Conservation (phyloP, 2,329 filamentous ascomycete genomes). For the Aspergillus jensenii region DNA sequence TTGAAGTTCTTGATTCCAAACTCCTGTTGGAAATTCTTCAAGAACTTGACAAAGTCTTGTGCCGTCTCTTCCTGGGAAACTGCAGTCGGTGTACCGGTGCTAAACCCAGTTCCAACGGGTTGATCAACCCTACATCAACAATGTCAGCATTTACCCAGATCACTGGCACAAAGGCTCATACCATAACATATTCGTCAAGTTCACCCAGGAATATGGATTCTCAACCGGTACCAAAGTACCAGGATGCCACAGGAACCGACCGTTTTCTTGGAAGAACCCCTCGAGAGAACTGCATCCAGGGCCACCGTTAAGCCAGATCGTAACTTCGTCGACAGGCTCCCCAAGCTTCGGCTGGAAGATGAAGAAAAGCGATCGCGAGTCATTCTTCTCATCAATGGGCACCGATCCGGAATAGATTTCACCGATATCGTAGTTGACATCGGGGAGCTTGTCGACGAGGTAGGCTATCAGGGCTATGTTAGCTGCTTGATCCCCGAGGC, state of each 20-base stretch:
- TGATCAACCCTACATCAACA: conserved; percentile 28
- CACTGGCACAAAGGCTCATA: conserved; percentile 33
- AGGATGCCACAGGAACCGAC: conserved; percentile 69
- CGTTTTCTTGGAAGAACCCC: conserved; percentile 74
- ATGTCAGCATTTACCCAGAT: not conserved
- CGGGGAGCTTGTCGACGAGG: conserved; percentile 67
- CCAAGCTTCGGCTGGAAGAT: conserved; percentile 50
- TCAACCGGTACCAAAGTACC: conserved; percentile 65
- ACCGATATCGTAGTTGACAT: conserved; percentile 67
- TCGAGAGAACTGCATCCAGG: conserved; percentile 60
- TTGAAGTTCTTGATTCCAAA: conserved; percentile 68
- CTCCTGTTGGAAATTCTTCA: conserved; percentile 72
- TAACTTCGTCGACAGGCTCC: conserved; percentile 44
- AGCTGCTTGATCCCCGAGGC: not conserved
- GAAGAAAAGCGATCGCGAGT: conserved; percentile 48
- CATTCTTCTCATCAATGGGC: conserved; percentile 53
- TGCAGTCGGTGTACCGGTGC: conserved; percentile 64
- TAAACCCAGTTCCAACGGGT: conserved; percentile 65
- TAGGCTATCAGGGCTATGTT: conserved; percentile 45
- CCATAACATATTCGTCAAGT: conserved; percentile 75
- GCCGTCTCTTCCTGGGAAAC: conserved; percentile 68
- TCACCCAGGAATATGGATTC: conserved; percentile 73
- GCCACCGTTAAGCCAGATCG: conserved; percentile 54
- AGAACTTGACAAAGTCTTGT: conserved; percentile 72
- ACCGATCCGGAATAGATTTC: conserved; percentile 52